These are phyloP conservation scores for Lasiosphaeria miniovina DNA, from an alignment of 495 filamentous ascomycete species.

Conservation along the genomic window DNA sequence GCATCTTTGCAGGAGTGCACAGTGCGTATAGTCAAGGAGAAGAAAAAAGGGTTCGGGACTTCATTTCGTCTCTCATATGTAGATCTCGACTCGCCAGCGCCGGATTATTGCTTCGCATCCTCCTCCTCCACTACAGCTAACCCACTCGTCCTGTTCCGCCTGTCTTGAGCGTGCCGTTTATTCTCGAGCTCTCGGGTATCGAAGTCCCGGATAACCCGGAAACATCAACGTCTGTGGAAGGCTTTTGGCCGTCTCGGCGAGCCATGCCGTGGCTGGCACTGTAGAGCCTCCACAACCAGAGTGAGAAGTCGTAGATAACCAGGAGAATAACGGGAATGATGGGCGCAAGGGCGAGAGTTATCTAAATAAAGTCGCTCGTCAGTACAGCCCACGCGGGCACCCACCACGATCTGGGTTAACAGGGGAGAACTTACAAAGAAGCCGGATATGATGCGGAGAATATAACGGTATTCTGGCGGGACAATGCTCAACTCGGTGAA, in stretches of 20 bases:
- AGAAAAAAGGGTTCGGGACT: no score
- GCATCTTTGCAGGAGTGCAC: not conserved
- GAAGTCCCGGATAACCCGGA: not conserved
- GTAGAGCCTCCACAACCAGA: constrained; percentile 43
- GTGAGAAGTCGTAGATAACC: constrained; percentile 42
- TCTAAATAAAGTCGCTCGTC: constrained; percentile 9
- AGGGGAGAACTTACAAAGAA: constrained; percentile 23
- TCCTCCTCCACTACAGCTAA: no score
- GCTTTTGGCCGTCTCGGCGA: not conserved
- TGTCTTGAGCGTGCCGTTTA: no score
- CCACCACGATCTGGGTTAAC: not conserved
- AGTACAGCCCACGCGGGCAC: no score
- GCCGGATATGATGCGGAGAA: constrained; percentile 21
- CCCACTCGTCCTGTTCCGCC: no score
- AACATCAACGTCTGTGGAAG: not conserved
- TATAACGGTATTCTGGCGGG: constrained; percentile 19
- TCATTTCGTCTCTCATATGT: no score
- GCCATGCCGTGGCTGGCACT: constrained; percentile 6
- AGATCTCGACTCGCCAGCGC: no score
- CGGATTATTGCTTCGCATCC: no score
- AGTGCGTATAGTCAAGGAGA: not conserved
- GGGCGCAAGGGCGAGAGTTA: constrained; percentile 24
- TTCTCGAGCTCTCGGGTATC: no score
- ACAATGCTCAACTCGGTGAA: constrained; percentile 23
- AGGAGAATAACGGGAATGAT: constrained; percentile 31